Conservation (phyloP, 441 rosid genomes). For the Pelargonium myrrhifolium region DNA sequence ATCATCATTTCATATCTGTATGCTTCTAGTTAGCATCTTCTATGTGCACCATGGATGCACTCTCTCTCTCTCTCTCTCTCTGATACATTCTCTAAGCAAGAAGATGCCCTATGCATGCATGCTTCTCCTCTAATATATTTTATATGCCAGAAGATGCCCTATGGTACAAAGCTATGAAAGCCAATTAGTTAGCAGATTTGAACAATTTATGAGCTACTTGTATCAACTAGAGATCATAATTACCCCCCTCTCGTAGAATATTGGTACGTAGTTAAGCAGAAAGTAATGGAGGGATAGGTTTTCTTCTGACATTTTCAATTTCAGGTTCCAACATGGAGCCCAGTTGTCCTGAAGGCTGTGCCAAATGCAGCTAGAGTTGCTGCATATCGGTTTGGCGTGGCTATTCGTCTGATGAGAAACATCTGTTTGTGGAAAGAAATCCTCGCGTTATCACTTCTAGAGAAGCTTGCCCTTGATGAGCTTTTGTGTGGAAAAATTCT, state of each 20-base stretch:
- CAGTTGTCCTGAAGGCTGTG: slow-evolving; percentile 68
- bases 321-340: slow-evolving; percentile 86
- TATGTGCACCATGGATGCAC: not conserved
- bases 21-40: not conserved
- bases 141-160: too few relatives aligned
- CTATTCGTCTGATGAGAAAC: slow-evolving; percentile 79
- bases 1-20: not conserved
- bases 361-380: slow-evolving; percentile 73
- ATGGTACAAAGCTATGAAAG: too few relatives aligned
- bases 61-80: not conserved
- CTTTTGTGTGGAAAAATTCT: slow-evolving; percentile 71
- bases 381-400: slow-evolving; percentile 78
- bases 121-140: too few relatives aligned
- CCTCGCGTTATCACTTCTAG: slow-evolving; percentile 65
- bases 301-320: slow-evolving; percentile 10
- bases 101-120: too few relatives aligned
- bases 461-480: slow-evolving; percentile 76
- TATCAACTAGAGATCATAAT: too few relatives aligned
- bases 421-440: slow-evolving; percentile 78
- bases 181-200: too few relatives aligned
- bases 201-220: too few relatives aligned
- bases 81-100: too few relatives aligned
- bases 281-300: too few relatives aligned
- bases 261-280: too few relatives aligned
- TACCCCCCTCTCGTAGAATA: too few relatives aligned